Conservation (phyloP, 257 asterid genomes). For the Penstemon davidsonii region DNA sequence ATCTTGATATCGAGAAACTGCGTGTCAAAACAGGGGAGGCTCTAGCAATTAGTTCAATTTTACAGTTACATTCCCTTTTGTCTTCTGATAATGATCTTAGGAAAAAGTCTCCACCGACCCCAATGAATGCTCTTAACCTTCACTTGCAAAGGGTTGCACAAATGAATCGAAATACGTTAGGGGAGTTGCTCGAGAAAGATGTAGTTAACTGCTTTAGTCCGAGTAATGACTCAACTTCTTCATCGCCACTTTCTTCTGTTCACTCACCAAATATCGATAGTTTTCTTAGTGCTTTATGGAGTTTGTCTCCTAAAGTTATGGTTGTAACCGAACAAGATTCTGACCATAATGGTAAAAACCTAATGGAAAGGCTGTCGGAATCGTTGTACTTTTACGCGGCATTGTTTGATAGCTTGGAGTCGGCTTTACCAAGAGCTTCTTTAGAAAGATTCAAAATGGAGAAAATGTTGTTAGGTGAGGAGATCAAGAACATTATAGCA, state of each 20-base stretch:
- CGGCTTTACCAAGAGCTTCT: constrained; percentile 69
- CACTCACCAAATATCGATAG: constrained; percentile 44
- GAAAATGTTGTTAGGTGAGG: constrained; percentile 83
- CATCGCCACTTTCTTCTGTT: constrained; percentile 55
- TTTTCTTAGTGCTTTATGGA: constrained; percentile 68
- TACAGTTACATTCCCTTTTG: constrained; percentile 74
- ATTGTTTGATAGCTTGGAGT: constrained; percentile 83
- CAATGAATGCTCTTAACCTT: constrained; percentile 38
- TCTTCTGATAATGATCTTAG: constrained; percentile 45
- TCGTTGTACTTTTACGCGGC: constrained; percentile 79
- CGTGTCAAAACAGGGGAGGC: constrained; percentile 96
- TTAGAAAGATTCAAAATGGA: constrained; percentile 79
- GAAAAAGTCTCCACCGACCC: constrained; percentile 43
- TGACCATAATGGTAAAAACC: constrained; percentile 64
- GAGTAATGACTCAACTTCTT: constrained; percentile 61
- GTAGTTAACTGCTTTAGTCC: constrained; percentile 57
- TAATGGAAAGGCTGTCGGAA: constrained; percentile 91
- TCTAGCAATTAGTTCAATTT: constrained; percentile 62
- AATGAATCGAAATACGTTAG: constrained; percentile 52
- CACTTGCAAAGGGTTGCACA: constrained; percentile 49
- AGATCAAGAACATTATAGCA: constrained; percentile 78
- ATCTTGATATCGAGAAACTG: constrained; percentile 65
- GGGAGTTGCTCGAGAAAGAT: constrained; percentile 77
- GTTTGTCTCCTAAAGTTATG: constrained; percentile 80
- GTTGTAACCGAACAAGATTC: constrained; percentile 90